Percentiles rank a stretch among this genome's conserved stretches.
These are phyloP conservation scores for Blastocystis sp. DNA, from an alignment of 352 stramenopile genomes.

Conservation along the genomic window DNA sequence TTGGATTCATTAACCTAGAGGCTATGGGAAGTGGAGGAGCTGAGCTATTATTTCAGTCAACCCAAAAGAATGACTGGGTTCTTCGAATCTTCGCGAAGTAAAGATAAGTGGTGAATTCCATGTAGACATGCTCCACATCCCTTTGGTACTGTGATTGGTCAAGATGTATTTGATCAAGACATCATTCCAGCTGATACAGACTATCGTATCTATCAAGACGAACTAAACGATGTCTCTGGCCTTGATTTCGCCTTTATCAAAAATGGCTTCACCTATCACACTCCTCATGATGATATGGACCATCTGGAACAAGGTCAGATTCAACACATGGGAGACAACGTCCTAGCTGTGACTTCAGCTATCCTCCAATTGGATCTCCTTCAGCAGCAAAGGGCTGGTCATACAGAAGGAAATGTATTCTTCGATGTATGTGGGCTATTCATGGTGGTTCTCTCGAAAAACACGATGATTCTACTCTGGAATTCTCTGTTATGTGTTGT, in stretches of 20 bases:
- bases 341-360: background rate
- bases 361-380: background rate
- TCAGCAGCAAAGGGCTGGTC: background rate
- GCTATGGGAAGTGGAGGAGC: background rate
- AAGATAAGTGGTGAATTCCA: background rate
- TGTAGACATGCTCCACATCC: background rate
- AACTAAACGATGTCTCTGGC: background rate
- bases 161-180: background rate
- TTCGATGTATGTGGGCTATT: background rate
- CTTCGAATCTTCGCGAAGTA: background rate
- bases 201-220: background rate
- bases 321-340: background rate
- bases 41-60: background rate
- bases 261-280: background rate
- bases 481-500: background rate
- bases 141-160: background rate
- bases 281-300: background rate
- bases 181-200: background rate
- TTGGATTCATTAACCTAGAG: background rate
- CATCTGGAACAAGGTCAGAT: background rate
- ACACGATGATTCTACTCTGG: background rate
- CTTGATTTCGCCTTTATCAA: background rate
- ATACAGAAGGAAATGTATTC: background rate
- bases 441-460: background rate
- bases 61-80: background rate